These are phyloP conservation scores for Selaginella moellendorffii DNA, from an alignment of 75 land plant genomes.

Conservation along the genomic window DNA sequence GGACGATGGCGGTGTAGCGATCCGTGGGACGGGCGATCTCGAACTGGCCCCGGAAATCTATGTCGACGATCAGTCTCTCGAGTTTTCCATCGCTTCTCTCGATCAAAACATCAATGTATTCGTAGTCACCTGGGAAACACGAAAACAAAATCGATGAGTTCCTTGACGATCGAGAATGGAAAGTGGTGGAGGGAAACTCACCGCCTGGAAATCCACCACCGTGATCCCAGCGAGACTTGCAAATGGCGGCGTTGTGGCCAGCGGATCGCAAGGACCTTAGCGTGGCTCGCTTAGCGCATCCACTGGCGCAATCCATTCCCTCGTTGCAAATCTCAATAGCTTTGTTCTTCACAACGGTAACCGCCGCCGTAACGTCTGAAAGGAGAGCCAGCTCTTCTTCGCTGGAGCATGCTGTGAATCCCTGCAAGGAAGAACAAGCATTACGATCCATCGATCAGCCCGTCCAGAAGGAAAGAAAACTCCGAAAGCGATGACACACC, in stretches of 20 bases:
- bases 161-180: not conserved
- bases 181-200: not conserved
- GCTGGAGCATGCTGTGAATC: constrained; percentile 13
- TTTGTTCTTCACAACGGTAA: not conserved
- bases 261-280: constrained; percentile 20
- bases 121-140: constrained; percentile 40
- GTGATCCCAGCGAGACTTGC: constrained; percentile 51
- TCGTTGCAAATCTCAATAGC: not conserved
- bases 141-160: not conserved
- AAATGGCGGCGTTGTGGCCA: constrained; percentile 45
- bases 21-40: constrained; percentile 79
- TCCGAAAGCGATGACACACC: not conserved
- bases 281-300: constrained; percentile 17
- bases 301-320: constrained; percentile 1
- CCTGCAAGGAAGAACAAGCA: constrained; percentile 7
- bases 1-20: constrained; percentile 38
- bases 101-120: constrained; percentile 66
- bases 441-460: not conserved
- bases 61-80: constrained; percentile 55
- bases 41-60: constrained; percentile 77
- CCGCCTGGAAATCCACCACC: constrained; percentile 41
- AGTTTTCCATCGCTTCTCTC: constrained; percentile 13
- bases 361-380: constrained; percentile 12
- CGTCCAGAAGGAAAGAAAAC: not conserved
- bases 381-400: constrained; percentile 4